Percentiles rank a stretch among this genome's conserved stretches.
These are phyloP conservation scores for Carex kokanica DNA, from an alignment of 176 grass and related monocot genomes.

Conservation along the genomic window DNA sequence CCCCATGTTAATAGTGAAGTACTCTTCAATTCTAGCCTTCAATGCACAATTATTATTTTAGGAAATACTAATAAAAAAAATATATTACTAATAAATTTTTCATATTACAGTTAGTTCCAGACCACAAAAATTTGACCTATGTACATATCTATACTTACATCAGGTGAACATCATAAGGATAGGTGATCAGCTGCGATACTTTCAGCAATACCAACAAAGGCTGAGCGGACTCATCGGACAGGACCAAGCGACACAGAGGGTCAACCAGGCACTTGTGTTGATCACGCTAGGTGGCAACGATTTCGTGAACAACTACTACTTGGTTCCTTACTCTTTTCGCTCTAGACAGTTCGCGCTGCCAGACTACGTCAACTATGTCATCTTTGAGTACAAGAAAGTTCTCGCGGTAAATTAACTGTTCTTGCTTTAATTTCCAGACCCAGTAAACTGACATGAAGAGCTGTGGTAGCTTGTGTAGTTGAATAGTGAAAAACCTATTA, in stretches of 20 bases:
- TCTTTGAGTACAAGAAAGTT: constrained; percentile 82
- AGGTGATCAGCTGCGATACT: constrained; percentile 60
- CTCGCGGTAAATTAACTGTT: constrained; percentile 37
- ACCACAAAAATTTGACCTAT: neutral
- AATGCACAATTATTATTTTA: neutral
- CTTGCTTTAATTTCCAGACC: neutral
- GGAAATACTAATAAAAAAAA: neutral
- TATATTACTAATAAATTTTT: neutral
- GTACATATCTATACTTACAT: neutral
- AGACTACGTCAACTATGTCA: constrained; percentile 70
- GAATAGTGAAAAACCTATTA: neutral
- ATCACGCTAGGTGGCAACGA: constrained; percentile 95
- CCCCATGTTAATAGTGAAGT: neutral
- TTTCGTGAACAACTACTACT: constrained; percentile 99
- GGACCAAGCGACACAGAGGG: constrained; percentile 36
- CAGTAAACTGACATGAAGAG: neutral
- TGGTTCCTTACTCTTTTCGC: constrained; percentile 75
- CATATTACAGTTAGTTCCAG: neutral
- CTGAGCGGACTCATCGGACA: constrained; percentile 44
- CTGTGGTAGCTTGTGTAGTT: neutral
- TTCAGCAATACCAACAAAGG: constrained; percentile 69
- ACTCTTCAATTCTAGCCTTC: neutral
- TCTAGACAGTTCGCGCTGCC: constrained; percentile 79
- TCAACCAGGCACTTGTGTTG: constrained; percentile 62
- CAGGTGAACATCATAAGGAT: constrained; percentile 98